These are phyloP conservation scores for Ceratocystis lukuohia DNA, from an alignment of 2,329 filamentous ascomycete genomes.

Conservation along the genomic window DNA sequence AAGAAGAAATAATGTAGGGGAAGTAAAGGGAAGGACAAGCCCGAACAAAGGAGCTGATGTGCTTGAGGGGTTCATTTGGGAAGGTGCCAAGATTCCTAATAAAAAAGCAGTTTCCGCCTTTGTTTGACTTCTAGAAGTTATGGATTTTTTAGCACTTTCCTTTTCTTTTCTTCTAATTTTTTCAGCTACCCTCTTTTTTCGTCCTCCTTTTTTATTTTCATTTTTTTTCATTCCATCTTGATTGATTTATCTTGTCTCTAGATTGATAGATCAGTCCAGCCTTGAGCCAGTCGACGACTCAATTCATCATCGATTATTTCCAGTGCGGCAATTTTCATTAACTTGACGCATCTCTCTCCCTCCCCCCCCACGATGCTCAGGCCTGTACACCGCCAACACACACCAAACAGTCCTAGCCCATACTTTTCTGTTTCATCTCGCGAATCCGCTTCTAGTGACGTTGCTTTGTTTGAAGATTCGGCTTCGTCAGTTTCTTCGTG, in stretches of 20 bases:
- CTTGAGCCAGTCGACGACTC: not conserved
- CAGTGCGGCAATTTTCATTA: not conserved
- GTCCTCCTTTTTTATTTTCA: not conserved
- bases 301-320: not conserved
- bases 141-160: slow-evolving; percentile 1
- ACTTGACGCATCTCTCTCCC: not conserved
- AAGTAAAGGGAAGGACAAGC: not conserved
- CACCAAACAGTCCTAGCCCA: slow-evolving; percentile 1
- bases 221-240: not conserved
- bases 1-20: not conserved
- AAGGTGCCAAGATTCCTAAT: slow-evolving; percentile 1
- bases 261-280: not conserved
- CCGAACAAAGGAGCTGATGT: not conserved
- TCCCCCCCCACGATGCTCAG: not conserved
- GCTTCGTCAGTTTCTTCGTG: slow-evolving; percentile 22
- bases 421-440: not conserved
- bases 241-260: not conserved
- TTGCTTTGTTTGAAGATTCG: slow-evolving; percentile 15
- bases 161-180: not conserved
- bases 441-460: slow-evolving; percentile 9
- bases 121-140: not conserved
- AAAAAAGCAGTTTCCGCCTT: slow-evolving; percentile 5
- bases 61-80: not conserved
- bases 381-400: slow-evolving; percentile 4
- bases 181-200: not conserved